Evolutionary conservation across 2,329 filamentous ascomycete species (phyloP).

Genomic region (Coniella lustricola): DNA sequence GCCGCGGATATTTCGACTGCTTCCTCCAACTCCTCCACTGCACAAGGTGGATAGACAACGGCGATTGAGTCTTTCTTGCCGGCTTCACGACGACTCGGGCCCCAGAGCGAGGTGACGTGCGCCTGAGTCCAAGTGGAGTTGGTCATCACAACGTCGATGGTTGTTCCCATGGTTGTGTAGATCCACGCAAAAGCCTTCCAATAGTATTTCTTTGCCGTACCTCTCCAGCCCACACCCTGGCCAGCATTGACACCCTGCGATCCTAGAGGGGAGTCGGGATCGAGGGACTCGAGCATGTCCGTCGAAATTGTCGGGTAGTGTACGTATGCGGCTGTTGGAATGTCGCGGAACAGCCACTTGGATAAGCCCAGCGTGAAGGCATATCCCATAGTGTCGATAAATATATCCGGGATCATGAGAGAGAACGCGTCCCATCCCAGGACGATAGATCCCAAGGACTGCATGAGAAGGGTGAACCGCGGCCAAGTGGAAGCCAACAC

Average conservation of each 20-base stretch:
- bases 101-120: conserved; percentile 79
- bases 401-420: conserved; percentile 86
- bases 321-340: conserved; percentile 88
- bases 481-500: conserved; percentile 85
- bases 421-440: conserved; percentile 89
- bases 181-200: conserved; percentile 79
- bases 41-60: conserved; percentile 86
- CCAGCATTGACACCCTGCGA: conserved; percentile 75
- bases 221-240: conserved; percentile 64
- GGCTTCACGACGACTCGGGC: conserved; percentile 42
- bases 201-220: conserved; percentile 68
- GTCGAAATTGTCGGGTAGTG: conserved; percentile 98
- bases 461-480: conserved; percentile 86
- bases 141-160: conserved; percentile 91
- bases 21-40: conserved; percentile 74
- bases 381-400: conserved; percentile 97
- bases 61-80: conserved; percentile 48
- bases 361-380: conserved; percentile 80
- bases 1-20: conserved; percentile 63
- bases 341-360: conserved; percentile 70
- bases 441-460: conserved; percentile 81
- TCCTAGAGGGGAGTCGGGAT: conserved; percentile 52
- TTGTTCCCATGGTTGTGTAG: conserved; percentile 76
- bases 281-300: conserved; percentile 85
- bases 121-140: conserved; percentile 92